A percentile compares a stretch with the other conserved stretches of the same genome.
These are phyloP conservation scores for Xylaria multiplex DNA, from an alignment of 2,329 filamentous ascomycete genomes.

Conservation along the genomic window DNA sequence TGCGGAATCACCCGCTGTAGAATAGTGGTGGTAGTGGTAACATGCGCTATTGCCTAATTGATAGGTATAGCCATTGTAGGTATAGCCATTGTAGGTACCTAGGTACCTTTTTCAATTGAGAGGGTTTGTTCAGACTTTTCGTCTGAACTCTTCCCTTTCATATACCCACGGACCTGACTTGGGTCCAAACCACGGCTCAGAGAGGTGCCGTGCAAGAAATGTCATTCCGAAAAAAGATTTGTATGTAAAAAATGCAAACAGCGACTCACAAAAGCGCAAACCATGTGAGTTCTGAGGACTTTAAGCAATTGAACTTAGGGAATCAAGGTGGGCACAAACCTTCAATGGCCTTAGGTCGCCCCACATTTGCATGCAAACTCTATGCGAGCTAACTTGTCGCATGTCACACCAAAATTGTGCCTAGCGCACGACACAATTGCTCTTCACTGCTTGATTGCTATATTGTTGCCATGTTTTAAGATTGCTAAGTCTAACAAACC, in stretches of 20 bases:
- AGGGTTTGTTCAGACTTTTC: constrained; percentile 2
- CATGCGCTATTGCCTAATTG: neutral
- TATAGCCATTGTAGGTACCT: neutral
- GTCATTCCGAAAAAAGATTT: constrained; percentile 2
- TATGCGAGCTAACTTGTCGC: no score
- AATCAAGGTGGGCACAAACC: neutral
- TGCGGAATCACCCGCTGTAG: neutral
- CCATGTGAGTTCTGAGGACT: neutral
- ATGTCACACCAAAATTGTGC: no score
- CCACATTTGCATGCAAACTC: no score
- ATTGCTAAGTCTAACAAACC: no score
- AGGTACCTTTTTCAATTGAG: no score
- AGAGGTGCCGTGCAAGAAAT: neutral
- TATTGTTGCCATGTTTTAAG: no score
- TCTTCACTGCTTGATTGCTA: no score
- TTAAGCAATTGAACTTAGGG: neutral
- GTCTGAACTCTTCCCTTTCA: constrained; percentile 10
- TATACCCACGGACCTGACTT: constrained; percentile 21
- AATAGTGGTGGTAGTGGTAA: neutral
- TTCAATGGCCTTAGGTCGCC: no score
- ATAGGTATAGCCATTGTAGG: no score
- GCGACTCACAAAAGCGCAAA: neutral
- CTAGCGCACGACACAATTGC: no score
- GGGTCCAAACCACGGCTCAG: neutral
- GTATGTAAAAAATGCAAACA: neutral